Evolutionary conservation across 257 asterid species (phyloP), one percentile per base, ranked within the genome.

Genomic region (Coffea eugenioides): DNA sequence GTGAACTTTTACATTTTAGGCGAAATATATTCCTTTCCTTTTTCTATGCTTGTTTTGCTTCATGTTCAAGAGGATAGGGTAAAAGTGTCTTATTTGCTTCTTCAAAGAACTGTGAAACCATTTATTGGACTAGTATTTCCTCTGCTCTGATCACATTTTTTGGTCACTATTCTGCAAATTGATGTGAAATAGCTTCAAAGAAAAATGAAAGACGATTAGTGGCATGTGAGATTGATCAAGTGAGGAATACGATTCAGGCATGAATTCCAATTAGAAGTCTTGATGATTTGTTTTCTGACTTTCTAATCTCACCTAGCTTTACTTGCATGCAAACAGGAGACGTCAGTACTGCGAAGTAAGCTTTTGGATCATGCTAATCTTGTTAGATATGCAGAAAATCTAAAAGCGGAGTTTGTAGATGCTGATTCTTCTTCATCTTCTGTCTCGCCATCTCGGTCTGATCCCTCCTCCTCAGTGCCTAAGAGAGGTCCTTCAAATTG

Each of bases 321-420:
- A 34, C 59, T 67, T 80, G 69, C 76, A 81, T 83, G 48, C 74
- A 65, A 62, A 79, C 81, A 95, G 99, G 99, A 95, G 74, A 89
- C 96, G 69, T 95, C 99, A 31, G 86, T 90, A 84, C 88, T 95
- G 49, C 88, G 90, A 80, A 85, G 91, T 90, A 91, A 89, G 90
- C 94, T 95, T 83, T 83, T 90, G 91, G 89, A 84, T 62, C 94
- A 91, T 74, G 61, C 90, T 78, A 93, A 93, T 87, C 98, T 93
- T 72, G 89, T 95, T 54, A 88, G 73, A 41, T 93, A 92, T 74
- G 91, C 97, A 9, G 97, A 92, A 73, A 88, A 87, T 86, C 92
- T 89, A 57, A 91, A 91, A 84, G n/a, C 51, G 43, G 89, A 90
- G 88, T 91, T 88, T 69, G 12, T 92, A 71, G 97, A 92, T 88